phyloP scores from a whole-genome alignment of 2,329 filamentous ascomycete species.

The Trichoderma arundinaceum region DNA sequence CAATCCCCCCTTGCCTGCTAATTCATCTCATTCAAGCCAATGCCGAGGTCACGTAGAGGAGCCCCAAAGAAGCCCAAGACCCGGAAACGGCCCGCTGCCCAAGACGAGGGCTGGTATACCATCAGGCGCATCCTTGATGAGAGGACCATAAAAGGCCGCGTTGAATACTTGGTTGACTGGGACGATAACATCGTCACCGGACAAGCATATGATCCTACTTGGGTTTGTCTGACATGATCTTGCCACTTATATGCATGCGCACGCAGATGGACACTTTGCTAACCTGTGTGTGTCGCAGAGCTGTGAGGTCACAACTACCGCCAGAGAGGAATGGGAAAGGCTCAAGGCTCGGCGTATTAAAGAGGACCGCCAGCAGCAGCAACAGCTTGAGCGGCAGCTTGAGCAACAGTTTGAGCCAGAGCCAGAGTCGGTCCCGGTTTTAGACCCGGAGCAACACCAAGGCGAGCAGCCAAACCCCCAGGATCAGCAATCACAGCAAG shows the following conservation, averaged over 20 bases:
- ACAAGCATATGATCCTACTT: slow-evolving; percentile 43
- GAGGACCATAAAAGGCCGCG: slow-evolving; percentile 36
- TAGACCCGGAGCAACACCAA: background rate
- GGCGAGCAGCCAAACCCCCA: background rate
- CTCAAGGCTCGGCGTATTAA: slow-evolving; percentile 34
- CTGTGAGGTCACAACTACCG: slow-evolving; percentile 42
- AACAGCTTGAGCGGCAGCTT: slow-evolving; percentile 11
- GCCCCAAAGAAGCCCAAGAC: slow-evolving; percentile 34
- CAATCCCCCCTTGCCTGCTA: background rate
- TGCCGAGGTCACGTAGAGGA: slow-evolving; percentile 42
- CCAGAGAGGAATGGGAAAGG: slow-evolving; percentile 45
- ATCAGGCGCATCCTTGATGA: slow-evolving; percentile 48
- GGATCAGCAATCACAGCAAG: slow-evolving; percentile 15
- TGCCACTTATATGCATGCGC: slow-evolving; percentile 16
- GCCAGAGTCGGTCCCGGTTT: background rate
- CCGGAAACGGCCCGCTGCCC: slow-evolving; percentile 33
- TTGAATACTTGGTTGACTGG: slow-evolving; percentile 50
- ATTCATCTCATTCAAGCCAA: slow-evolving; percentile 38
- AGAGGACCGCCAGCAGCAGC: slow-evolving; percentile 17
- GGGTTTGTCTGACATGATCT: slow-evolving; percentile 39
- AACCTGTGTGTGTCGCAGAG: slow-evolving; percentile 36
- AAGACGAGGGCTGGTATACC: slow-evolving; percentile 43
- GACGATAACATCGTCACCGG: slow-evolving; percentile 43
- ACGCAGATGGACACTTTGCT: slow-evolving; percentile 31
- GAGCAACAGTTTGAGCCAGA: background rate